phyloP scores from a whole-genome alignment of 2,329 filamentous ascomycete species.

The Chaetomium olivaceum region DNA sequence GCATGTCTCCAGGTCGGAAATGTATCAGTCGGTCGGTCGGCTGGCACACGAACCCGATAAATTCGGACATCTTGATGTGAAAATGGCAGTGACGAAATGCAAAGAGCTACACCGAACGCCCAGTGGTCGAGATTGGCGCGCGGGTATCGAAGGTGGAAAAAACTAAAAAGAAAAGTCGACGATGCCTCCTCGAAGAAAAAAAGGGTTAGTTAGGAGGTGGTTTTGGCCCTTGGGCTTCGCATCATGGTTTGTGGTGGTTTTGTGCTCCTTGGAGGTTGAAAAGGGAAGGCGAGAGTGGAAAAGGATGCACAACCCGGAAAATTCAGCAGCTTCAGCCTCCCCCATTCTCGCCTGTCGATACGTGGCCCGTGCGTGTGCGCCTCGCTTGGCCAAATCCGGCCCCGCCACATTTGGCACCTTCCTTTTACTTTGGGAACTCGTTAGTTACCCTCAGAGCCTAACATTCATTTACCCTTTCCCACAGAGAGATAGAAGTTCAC shows the following conservation, averaged over 20 bases:
- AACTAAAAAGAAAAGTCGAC: neutral
- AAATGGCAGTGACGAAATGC: conserved; percentile 19
- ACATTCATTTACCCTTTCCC: too few species aligned
- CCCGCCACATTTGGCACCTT: conserved; percentile 13
- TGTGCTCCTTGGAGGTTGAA: conserved; percentile 22
- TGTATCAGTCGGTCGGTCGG: conserved; percentile 21
- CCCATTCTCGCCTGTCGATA: conserved; percentile 14
- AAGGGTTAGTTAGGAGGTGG: conserved; percentile 14
- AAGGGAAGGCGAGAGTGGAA: conserved; percentile 15
- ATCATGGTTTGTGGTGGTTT: conserved; percentile 24
- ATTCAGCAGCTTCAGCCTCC: conserved; percentile 30
- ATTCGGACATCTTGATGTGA: conserved; percentile 54
- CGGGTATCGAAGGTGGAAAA: conserved; percentile 15
- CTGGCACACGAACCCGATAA: conserved; percentile 53
- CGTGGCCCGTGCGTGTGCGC: conserved; percentile 7
- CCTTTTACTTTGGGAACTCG: too few species aligned
- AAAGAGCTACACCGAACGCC: conserved; percentile 10
- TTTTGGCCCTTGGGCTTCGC: conserved; percentile 19
- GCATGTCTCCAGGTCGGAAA: neutral
- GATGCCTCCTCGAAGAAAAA: conserved; percentile 21
- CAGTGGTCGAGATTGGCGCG: conserved; percentile 4
- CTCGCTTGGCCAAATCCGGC: conserved; percentile 2
- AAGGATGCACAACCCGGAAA: conserved; percentile 25
- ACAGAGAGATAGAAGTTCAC: too few species aligned
- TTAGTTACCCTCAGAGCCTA: too few species aligned